These are phyloP conservation scores for Fusarium nygamai DNA, from an alignment of 2,329 filamentous ascomycete genomes.

Conservation along the genomic window DNA sequence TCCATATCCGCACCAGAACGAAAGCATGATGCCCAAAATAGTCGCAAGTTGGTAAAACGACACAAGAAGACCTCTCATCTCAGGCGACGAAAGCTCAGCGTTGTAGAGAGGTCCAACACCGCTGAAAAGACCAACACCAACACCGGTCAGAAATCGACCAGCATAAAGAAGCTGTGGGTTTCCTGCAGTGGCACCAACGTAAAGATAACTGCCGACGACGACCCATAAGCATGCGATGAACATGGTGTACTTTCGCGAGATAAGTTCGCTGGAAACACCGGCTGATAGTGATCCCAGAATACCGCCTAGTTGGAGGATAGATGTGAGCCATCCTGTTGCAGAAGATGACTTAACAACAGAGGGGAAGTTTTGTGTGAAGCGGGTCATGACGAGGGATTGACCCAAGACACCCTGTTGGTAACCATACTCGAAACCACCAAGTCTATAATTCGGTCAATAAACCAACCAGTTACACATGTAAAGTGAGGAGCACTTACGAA, in stretches of 20 bases:
- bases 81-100: slow-evolving; percentile 66
- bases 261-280: slow-evolving; percentile 59
- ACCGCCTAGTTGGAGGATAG: slow-evolving; percentile 60
- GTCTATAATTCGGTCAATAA: slow-evolving; percentile 2
- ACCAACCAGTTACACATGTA: too few relatives aligned
- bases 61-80: slow-evolving; percentile 73
- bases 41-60: slow-evolving; percentile 68
- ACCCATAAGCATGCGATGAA: slow-evolving; percentile 60
- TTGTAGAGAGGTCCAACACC: slow-evolving; percentile 59
- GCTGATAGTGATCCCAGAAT: slow-evolving; percentile 59
- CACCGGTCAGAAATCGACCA: slow-evolving; percentile 59
- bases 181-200: slow-evolving; percentile 53
- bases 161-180: slow-evolving; percentile 56
- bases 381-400: slow-evolving; percentile 63
- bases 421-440: slow-evolving; percentile 41
- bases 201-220: slow-evolving; percentile 56
- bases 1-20: slow-evolving; percentile 58
- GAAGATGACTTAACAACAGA: slow-evolving; percentile 56
- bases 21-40: slow-evolving; percentile 56
- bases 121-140: slow-evolving; percentile 60
- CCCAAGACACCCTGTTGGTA: slow-evolving; percentile 63
- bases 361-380: slow-evolving; percentile 61
- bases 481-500: slow-evolving; percentile 20
- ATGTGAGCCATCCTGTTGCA: slow-evolving; percentile 62
- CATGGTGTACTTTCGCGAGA: slow-evolving; percentile 63